Base-by-base conservation (phyloP, 805 yeast species). In the Candida schatavii region DNA sequence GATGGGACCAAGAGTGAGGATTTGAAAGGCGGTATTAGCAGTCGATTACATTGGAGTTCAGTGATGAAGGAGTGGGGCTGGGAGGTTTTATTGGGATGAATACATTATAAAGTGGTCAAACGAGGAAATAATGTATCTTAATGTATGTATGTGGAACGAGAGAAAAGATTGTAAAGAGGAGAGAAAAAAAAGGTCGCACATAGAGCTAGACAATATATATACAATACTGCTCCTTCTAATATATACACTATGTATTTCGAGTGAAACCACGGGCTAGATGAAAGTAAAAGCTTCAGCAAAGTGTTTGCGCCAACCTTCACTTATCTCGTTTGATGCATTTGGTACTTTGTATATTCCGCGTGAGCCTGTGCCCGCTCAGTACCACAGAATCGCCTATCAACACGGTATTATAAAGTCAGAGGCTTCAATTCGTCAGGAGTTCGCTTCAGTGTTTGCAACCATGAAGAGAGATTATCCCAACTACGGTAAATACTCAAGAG, bases 1-100 rank as follows among this genome's bases (percentile, higher is more conserved):
- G 54, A 52, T n/a, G 52, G 52, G 7, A 61, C 55, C 11, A 58
- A 61, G 25, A 47, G 64, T 10, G 65, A 64, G 11, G 70, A 66
- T 26, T 49, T 56, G 15, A 48, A 47, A 22, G 67, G 65, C 27
- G 74, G 75, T 1, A 65, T 79, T 32, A 63, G 66, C 36, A 70
- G 78, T 23, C 68, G 75, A 62, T 60, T 80, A 5, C 87, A 83
- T 56, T 83, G 88, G 88, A 76, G 80, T 42, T 64, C 77, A 0
- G 79, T 83, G 13, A 83, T 83, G 87, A 74, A 76, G 50, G 87
- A 83, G 48, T 82, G 88, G 88, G 80, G 81, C 0, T 81, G 88
- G 86, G 88, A 83, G 54, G 83, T 83, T 7, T 56, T 82, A 27
- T 63, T 83, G 39, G 87, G 80, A 2, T 77, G 48, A n/a, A n/a